A percentile compares a stretch with the other conserved stretches of the same genome.
Conservation (phyloP, 805 yeast genomes). For the Hanseniaspora osmophila region DNA sequence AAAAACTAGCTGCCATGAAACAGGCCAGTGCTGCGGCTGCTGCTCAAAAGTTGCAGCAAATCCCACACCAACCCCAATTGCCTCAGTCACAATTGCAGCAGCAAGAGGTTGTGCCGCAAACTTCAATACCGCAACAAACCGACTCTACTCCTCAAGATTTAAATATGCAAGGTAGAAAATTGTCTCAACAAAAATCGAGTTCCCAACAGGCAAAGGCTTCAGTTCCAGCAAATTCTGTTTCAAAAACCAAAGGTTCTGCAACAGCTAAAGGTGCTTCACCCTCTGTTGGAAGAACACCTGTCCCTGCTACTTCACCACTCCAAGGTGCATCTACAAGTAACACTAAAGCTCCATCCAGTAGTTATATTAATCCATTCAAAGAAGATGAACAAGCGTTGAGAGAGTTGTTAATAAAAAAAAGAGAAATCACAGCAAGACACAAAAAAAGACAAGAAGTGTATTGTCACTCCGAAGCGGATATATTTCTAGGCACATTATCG, state of each 20-base stretch:
- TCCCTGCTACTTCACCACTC: neutral
- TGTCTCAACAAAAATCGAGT: neutral
- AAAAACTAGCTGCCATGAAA: constrained; percentile 20
- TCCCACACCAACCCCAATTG: neutral
- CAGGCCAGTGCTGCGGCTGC: constrained; percentile 8
- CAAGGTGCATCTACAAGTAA: constrained; percentile 3
- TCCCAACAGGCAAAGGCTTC: neutral
- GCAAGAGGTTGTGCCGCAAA: constrained; percentile 10
- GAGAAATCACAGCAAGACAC: constrained; percentile 20
- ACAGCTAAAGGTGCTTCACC: constrained; percentile 13
- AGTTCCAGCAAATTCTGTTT: neutral
- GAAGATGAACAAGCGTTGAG: constrained; percentile 20
- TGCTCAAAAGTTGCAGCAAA: constrained; percentile 6
- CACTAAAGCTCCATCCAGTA: constrained; percentile 5
- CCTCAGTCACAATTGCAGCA: constrained; percentile 22
- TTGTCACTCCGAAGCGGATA: constrained; percentile 18
- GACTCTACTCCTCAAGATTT: neutral
- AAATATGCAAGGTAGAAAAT: neutral
- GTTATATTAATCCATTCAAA: constrained; percentile 15
- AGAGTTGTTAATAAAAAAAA: constrained; percentile 17
- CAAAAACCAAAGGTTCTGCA: constrained; percentile 1
- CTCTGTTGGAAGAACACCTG: constrained; percentile 5
- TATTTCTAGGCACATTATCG: constrained; percentile 20
- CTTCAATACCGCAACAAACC: constrained; percentile 13
- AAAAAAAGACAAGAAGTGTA: constrained; percentile 23